These are phyloP conservation scores for Grosmannia penicillata DNA, from an alignment of 2,329 filamentous ascomycete species.

Conservation along the genomic window DNA sequence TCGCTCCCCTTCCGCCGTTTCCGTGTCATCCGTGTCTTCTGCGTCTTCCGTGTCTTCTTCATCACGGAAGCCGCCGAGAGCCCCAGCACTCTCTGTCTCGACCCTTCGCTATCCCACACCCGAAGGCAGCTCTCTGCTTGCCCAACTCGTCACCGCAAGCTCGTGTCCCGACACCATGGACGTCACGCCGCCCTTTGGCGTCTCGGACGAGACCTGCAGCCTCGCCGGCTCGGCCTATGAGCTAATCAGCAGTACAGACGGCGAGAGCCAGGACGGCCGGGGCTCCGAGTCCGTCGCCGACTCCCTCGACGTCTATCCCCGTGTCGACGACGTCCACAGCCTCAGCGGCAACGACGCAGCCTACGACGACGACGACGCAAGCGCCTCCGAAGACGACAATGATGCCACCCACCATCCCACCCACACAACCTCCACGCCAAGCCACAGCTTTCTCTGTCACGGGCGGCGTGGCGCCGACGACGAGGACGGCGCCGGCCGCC, in stretches of 20 bases:
- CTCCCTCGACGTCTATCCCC: constrained; percentile 12
- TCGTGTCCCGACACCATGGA: constrained; percentile 14
- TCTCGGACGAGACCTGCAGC: constrained; percentile 29
- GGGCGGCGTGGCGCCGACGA: constrained; percentile 14
- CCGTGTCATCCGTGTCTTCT: not conserved
- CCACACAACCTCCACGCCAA: constrained; percentile 4
- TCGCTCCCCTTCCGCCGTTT: constrained; percentile 13
- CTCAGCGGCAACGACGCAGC: constrained; percentile 20
- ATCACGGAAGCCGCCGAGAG: too few relatives aligned
- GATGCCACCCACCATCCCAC: constrained; percentile 16
- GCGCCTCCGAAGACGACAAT: constrained; percentile 25
- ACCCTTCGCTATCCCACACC: constrained; percentile 40
- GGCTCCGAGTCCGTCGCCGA: constrained; percentile 25
- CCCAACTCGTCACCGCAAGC: constrained; percentile 44
- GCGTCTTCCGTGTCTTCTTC: not conserved
- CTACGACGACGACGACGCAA: constrained; percentile 27
- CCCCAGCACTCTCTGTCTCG: not conserved
- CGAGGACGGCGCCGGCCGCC: constrained; percentile 24
- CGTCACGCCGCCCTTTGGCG: constrained; percentile 27
- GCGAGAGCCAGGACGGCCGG: constrained; percentile 34
- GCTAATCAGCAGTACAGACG: constrained; percentile 37
- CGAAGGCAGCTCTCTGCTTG: constrained; percentile 37
- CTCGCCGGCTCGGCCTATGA: constrained; percentile 43
- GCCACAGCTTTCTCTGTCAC: constrained; percentile 16
- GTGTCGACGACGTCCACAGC: constrained; percentile 16